Conservation (phyloP, 164 flowering plant genomes). For the Piper betle region DNA sequence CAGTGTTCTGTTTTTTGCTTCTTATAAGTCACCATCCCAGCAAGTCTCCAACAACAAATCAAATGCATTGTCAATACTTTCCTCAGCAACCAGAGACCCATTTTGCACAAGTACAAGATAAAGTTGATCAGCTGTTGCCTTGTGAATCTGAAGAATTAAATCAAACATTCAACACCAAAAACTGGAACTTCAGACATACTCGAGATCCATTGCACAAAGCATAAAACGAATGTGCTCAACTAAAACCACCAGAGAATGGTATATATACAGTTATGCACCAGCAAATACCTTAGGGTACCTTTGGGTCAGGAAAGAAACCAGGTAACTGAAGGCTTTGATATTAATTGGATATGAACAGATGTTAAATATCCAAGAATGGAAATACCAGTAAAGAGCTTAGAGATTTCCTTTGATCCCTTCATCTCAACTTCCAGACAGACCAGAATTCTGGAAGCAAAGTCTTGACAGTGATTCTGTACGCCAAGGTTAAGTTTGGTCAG, state of each 20-base stretch:
- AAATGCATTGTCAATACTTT: slow-evolving; percentile 51
- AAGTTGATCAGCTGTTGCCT: slow-evolving; percentile 78
- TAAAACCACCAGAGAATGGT: not conserved
- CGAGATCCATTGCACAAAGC: not conserved
- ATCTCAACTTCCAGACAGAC: slow-evolving; percentile 58
- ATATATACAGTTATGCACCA: not conserved
- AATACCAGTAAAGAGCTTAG: slow-evolving; percentile 75
- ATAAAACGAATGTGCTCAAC: not conserved
- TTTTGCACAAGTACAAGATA: slow-evolving; percentile 80
- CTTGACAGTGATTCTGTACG: slow-evolving; percentile 36
- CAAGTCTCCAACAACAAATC: slow-evolving; percentile 70
- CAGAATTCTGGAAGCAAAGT: slow-evolving; percentile 52
- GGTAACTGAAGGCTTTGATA: slow-evolving; percentile 50
- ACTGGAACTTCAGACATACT: not conserved
- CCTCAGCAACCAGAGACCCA: slow-evolving; percentile 39
- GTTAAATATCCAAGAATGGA: slow-evolving; percentile 81
- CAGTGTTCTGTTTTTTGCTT: slow-evolving; percentile 36
- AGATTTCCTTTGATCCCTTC: slow-evolving; percentile 68
- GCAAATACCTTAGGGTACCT: slow-evolving; percentile 76
- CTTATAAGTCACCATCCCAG: slow-evolving; percentile 85
- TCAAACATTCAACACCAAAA: not conserved
- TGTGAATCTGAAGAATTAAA: slow-evolving; percentile 49
- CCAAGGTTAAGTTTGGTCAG: slow-evolving; percentile 1
- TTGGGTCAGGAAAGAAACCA: slow-evolving; percentile 62
- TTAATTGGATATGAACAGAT: slow-evolving; percentile 48